Evolutionary conservation across 2,329 filamentous ascomycete species (phyloP).

Genomic region (Clonostachys rhizophaga): DNA sequence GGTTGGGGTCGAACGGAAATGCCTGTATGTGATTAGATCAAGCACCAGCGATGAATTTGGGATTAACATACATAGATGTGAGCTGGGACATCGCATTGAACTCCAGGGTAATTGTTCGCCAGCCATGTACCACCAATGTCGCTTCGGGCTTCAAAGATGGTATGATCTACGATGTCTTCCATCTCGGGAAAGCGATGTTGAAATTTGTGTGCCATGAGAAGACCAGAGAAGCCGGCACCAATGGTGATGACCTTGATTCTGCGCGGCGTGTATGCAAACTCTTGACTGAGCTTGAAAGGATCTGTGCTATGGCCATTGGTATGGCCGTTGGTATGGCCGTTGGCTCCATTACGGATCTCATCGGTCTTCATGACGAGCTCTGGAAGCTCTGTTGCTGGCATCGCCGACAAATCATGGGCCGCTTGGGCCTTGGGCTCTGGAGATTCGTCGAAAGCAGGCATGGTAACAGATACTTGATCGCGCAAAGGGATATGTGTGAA

Average conservation of each 20-base stretch:
- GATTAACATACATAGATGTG: no score
- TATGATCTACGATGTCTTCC: constrained; percentile 18
- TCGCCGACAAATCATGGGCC: no score
- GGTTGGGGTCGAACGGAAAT: constrained; percentile 26
- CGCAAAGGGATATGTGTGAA: no score
- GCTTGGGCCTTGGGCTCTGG: no score
- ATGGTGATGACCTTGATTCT: constrained; percentile 17
- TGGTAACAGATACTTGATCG: no score
- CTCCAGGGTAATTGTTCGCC: constrained; percentile 55
- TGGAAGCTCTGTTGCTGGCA: no score
- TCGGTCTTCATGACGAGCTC: no score
- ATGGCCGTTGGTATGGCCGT: background rate
- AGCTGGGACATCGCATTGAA: constrained; percentile 26
- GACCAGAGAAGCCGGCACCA: constrained; percentile 18
- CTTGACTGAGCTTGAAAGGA: no score
- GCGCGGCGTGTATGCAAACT: constrained; percentile 11
- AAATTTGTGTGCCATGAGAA: constrained; percentile 17
- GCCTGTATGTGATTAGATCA: no score
- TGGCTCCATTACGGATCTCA: background rate
- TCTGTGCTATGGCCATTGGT: background rate
- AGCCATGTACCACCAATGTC: constrained; percentile 54
- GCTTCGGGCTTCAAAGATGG: constrained; percentile 50
- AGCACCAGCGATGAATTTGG: no score
- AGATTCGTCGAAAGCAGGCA: no score
- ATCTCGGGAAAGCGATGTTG: constrained; percentile 15